Base-by-base conservation (phyloP, 2,329 filamentous ascomycete species). In the Talaromyces sp. region DNA sequence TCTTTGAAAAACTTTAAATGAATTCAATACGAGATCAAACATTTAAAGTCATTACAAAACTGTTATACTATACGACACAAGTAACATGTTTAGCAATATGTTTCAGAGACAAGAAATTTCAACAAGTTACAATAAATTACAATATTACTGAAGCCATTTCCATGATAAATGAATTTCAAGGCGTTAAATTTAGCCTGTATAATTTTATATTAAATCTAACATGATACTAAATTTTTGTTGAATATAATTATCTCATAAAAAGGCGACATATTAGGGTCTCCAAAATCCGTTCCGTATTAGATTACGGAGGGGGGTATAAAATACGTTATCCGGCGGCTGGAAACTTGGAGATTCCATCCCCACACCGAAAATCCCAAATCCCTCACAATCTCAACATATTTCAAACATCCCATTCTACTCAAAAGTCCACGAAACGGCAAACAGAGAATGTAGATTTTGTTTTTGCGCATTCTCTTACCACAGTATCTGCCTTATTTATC, bases 371-470 rank as follows among this genome's bases (percentile, higher is more conserved):
- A 23, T 14, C 44, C 16, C 16, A 53, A 53, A 30, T 16, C 27
- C 28, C 27, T 53, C 50, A 53, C 50, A 23, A 8, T 31, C 9
- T n/a, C 50, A 30, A 28, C 50, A 31, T 12, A 6, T 47, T 2
- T 36, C 33, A 3, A 36, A 47, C 42, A 6, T 8, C 30, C 30
- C 16, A 31, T n/a, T n/a, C 18, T 16, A 12, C 12, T 53, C 50
- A 6, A 53, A 31, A 28, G 3, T 51, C 44, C 18, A 51, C 44
- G 14, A 51, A 28, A 28, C 18, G 16, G 30, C 14, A 27, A 31
- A 12, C 50, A 31, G 50, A 56, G 57, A 12, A 60, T 63, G 58
- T 57, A 31, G 40, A 28, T 9, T 54, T 27, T 55, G n/a, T n/a
- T 23, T 9, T 62, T 50, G 18, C 28, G 33, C 16, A 53, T 14